Percentiles rank a stretch among this genome's conserved stretches.
Conservation (phyloP, 2,329 filamentous ascomycete genomes). For the Exophiala sp. region DNA sequence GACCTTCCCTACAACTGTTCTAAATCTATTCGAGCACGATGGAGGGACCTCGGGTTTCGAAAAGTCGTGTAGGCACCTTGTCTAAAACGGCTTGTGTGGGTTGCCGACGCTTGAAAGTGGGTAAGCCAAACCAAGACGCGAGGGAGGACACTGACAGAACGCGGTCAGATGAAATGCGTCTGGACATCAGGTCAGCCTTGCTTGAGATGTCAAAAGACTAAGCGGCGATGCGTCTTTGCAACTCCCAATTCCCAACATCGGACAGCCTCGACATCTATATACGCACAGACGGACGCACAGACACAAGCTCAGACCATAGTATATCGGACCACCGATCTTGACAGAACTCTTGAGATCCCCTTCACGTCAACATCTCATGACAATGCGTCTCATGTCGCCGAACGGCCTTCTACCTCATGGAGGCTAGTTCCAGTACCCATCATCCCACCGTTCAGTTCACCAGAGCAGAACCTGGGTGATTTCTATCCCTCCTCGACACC, state of each 20-base stretch:
- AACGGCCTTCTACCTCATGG: background rate
- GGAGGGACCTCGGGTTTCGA: background rate
- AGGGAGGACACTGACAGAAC: background rate
- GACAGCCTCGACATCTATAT: background rate
- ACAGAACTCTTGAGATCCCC: background rate
- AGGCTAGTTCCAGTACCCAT: background rate
- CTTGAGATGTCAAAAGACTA: slow-evolving; percentile 5
- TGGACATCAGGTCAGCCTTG: slow-evolving; percentile 8
- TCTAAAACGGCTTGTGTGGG: slow-evolving; percentile 8
- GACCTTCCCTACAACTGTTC: no score
- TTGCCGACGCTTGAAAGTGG: slow-evolving; percentile 11
- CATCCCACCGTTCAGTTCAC: background rate
- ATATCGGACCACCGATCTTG: background rate
- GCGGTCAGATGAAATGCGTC: slow-evolving; percentile 9
- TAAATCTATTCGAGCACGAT: no score
- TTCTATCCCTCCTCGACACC: background rate
- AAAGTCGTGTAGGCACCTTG: slow-evolving; percentile 8
- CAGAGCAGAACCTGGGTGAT: background rate
- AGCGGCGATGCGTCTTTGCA: slow-evolving; percentile 8
- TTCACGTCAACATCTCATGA: background rate
- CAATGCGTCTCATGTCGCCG: background rate
- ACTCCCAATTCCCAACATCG: background rate
- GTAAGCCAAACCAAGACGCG: background rate
- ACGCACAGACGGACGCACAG: slow-evolving; percentile 4
- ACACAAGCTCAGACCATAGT: background rate